Base-by-base conservation (phyloP, 805 yeast species). In the Jamesozyma hellenica region DNA sequence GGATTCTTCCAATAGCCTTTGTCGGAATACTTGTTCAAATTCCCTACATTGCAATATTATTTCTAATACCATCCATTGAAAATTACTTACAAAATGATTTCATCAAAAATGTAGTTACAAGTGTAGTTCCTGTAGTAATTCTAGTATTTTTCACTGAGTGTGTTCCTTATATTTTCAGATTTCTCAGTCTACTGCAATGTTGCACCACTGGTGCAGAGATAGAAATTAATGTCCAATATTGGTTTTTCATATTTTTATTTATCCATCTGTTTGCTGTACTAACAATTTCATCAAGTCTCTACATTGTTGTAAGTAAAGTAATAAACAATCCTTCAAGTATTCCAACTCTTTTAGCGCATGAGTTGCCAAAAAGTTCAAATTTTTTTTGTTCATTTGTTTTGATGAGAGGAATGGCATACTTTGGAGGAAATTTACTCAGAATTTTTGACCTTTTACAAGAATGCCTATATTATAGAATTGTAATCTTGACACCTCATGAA, bases 211-310 rank as follows among this genome's bases (percentile, higher is more conserved):
- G 79, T 0, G 68, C 79, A 1, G 73, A 74, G 41, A 58, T 79
- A 8, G 87, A 87, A 52, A 39, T 74, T n/a, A 82, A 79, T 46
- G 68, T 81, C 13, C 95, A 86, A 47, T 65, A 68, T 34, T 82
- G 92, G 84, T 71, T 82, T 48, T 88, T 83, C 59, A 66, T 75
- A 1, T 87, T 87, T 52, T 63, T 81, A 36, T 86, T 83, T 55
- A 75, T 87, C 38, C 96, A 88, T 50, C 73, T 86, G 32, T 87
- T 88, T 48, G 59, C 88, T 34, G 90, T 87, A 19, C 86, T 87
- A 2, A 82, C 95, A 0, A 72, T 87, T 28, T 84, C 94, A 50
- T 79, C 92, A 0, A 88, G 95, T 21, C 59, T 83, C 3, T 72
- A 81, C 2, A 76, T 74, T 7, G 67, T 84, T 0, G 58, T 81